phyloP scores from a whole-genome alignment of 140 eudicot species.

The Bidens hawaiensis region DNA sequence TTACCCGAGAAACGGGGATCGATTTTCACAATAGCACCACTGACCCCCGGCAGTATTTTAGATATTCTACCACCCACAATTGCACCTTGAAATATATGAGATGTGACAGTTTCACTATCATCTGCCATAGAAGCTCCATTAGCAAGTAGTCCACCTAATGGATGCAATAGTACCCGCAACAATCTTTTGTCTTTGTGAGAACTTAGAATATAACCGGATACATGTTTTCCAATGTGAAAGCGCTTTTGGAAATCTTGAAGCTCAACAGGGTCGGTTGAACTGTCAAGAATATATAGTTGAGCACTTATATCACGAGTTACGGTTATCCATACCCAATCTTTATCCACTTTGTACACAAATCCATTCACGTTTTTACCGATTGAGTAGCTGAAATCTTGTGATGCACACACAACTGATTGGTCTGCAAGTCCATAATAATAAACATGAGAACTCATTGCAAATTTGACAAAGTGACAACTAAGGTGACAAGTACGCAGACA shows the following conservation, averaged over 20 bases:
- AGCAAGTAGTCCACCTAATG: constrained; percentile 27
- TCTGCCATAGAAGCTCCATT: constrained; percentile 17
- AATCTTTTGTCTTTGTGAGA: constrained; percentile 53
- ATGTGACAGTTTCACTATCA: constrained; percentile 22
- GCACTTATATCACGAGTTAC: constrained; percentile 73
- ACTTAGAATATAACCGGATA: constrained; percentile 53
- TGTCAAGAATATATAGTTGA: constrained; percentile 68
- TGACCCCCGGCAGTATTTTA: constrained; percentile 78
- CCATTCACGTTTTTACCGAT: constrained; percentile 63
- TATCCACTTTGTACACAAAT: constrained; percentile 74
- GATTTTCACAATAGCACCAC: constrained; percentile 82
- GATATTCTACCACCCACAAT: constrained; percentile 81
- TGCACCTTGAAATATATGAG: constrained; percentile 55
- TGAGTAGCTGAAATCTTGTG: constrained; percentile 51
- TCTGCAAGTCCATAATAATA: constrained; percentile 12
- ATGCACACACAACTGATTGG: background rate
- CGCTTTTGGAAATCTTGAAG: constrained; percentile 65
- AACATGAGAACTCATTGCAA: background rate
- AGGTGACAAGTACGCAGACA: constrained; percentile 1
- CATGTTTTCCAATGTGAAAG: constrained; percentile 53
- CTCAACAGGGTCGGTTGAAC: constrained; percentile 57
- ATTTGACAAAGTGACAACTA: constrained; percentile 4
- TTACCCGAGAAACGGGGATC: constrained; percentile 77
- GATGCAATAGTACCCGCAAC: constrained; percentile 53
- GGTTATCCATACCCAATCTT: constrained; percentile 83